Percentiles rank a stretch among this genome's conserved stretches.
These are phyloP conservation scores for Carpinus viminea DNA, from an alignment of 306 rosid species.

Conservation along the genomic window DNA sequence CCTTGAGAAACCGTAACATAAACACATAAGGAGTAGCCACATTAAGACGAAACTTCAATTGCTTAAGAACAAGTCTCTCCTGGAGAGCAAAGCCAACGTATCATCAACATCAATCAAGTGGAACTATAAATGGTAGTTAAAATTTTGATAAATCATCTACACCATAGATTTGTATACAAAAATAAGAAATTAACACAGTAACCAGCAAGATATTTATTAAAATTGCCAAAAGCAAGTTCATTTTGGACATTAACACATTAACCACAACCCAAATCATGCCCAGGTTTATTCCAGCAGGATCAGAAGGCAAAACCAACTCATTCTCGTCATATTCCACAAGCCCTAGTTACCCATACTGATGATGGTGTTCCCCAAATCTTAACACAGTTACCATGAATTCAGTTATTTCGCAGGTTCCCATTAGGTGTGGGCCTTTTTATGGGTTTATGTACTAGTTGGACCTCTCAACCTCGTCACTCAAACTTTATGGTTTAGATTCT, in stretches of 20 bases:
- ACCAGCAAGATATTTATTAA: not conserved
- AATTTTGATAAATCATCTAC: not conserved
- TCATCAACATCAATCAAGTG: conserved; percentile 12
- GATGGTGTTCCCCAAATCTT: not conserved
- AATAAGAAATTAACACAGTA: not conserved
- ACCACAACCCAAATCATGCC: not conserved
- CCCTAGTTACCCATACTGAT: not conserved
- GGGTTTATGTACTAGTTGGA: not conserved
- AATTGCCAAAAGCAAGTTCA: not conserved
- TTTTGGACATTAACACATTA: not conserved
- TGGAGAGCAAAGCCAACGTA: conserved; percentile 36
- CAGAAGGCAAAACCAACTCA: not conserved
- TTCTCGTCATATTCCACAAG: not conserved
- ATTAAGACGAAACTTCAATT: conserved; percentile 75
- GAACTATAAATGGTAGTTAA: not conserved
- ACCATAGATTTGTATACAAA: not conserved
- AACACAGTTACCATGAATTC: not conserved
- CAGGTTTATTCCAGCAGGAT: not conserved
- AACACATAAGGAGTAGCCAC: conserved; percentile 88
- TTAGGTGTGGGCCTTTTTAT: not conserved
- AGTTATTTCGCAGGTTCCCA: not conserved
- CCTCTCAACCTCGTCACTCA: not conserved
- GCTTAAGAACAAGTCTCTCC: conserved; percentile 79
- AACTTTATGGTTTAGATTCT: not conserved
- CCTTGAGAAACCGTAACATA: conserved; percentile 90